Conservation (phyloP, 2,329 filamentous ascomycete species). For the Fusarium bactridioides region DNA sequence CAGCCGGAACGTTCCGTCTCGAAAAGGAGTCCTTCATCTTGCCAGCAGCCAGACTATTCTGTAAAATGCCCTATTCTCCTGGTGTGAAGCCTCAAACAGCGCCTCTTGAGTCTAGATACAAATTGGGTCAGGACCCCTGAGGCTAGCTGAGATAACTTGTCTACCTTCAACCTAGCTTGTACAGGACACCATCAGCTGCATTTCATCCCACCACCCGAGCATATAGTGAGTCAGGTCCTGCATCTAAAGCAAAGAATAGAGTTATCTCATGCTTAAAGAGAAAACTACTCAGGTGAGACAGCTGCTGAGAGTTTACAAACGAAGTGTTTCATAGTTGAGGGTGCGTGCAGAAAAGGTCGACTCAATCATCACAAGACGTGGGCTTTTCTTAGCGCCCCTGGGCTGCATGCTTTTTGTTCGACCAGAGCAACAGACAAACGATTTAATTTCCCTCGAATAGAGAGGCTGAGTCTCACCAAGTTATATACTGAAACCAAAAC, state of each 20-base stretch:
- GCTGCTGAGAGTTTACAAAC: not conserved
- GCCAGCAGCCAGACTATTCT: not conserved
- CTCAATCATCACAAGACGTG: not conserved
- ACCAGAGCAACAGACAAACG: conserved; percentile 16
- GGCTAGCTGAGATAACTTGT: conserved; percentile 34
- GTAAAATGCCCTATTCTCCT: conserved; percentile 19
- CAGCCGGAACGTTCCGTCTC: conserved; percentile 4
- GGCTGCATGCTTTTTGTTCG: not conserved
- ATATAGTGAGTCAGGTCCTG: conserved; percentile 11
- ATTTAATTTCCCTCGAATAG: not conserved
- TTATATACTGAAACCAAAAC: not conserved
- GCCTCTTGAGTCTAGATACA: conserved; percentile 31
- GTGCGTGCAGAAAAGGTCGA: not conserved
- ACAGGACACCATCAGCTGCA: conserved; percentile 28
- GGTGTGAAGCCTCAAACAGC: conserved; percentile 26
- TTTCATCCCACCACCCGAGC: not conserved
- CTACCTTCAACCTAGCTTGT: conserved; percentile 5
- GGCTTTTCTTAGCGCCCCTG: conserved; percentile 1
- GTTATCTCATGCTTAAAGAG: not conserved
- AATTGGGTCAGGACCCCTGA: conserved; percentile 34
- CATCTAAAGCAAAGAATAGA: not conserved
- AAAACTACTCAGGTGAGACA: not conserved
- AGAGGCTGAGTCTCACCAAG: not conserved
- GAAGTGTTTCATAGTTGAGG: conserved; percentile 14
- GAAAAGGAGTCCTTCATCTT: conserved; percentile 10